Percentiles rank a stretch among this genome's conserved stretches.
phyloP scores from a whole-genome alignment of 768 basidiomycete species.

The Amanita subjunquillea region DNA sequence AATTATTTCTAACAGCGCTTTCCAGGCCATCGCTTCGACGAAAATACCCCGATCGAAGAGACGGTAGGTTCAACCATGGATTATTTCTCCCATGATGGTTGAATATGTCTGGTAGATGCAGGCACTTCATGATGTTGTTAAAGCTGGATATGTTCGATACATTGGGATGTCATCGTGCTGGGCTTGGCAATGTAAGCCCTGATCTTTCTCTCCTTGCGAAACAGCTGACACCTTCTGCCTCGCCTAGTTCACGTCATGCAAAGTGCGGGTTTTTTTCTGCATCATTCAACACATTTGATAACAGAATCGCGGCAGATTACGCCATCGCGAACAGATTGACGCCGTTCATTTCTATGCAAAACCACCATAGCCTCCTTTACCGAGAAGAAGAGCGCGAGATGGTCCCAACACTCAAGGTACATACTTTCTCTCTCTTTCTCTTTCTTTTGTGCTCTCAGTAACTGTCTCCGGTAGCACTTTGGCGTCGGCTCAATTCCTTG shows the following conservation, averaged over 20 bases:
- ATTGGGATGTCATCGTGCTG: no score
- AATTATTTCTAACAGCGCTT: no score
- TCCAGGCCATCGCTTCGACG: conserved; percentile 26
- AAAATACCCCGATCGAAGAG: conserved; percentile 30
- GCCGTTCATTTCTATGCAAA: conserved; percentile 17
- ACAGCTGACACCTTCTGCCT: conserved; percentile 1
- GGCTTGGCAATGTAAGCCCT: no score
- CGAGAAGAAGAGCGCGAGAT: conserved; percentile 40
- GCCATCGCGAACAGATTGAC: conserved; percentile 46
- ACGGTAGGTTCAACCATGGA: conserved; percentile 9
- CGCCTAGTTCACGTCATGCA: conserved; percentile 1
- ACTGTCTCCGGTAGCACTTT: conserved; percentile 23
- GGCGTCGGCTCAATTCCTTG: conserved; percentile 50
- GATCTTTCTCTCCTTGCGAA: no score
- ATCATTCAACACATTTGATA: background rate
- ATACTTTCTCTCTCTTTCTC: no score
- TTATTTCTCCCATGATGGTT: background rate
- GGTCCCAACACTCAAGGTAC: conserved; percentile 6
- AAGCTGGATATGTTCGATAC: no score
- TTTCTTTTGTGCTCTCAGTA: background rate
- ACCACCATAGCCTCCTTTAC: conserved; percentile 50
- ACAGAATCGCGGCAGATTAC: conserved; percentile 32
- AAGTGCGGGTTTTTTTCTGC: background rate
- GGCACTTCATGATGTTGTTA: conserved; percentile 36
- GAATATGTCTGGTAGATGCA: conserved; percentile 22